Evolutionary conservation across 495 filamentous ascomycete genomes (phyloP).

Genomic region (Emericellopsis terricola): DNA sequence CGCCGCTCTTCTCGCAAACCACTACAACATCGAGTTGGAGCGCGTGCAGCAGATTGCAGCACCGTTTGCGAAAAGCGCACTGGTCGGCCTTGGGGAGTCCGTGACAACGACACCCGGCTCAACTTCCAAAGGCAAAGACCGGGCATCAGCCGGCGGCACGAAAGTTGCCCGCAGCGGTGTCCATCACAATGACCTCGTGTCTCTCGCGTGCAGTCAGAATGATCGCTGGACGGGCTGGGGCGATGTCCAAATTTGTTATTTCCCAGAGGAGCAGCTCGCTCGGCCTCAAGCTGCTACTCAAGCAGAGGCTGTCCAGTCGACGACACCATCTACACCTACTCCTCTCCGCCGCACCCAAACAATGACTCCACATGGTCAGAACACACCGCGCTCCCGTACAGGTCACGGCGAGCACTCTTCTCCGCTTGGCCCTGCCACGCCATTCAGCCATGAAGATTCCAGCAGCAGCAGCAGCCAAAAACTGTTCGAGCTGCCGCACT

Average conservation of each 20-base stretch:
- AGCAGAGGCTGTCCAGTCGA: conserved; percentile 5
- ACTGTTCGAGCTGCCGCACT: conserved; percentile 51
- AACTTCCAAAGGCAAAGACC: conserved; percentile 55
- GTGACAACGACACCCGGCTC: conserved; percentile 26
- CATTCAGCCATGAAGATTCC: conserved; percentile 33
- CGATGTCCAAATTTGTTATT: conserved; percentile 28
- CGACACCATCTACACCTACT: conserved; percentile 22
- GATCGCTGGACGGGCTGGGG: conserved; percentile 29
- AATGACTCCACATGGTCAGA: conserved; percentile 11
- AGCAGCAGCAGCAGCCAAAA: conserved; percentile 29
- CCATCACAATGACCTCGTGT: conserved; percentile 47
- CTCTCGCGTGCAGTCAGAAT: conserved; percentile 40
- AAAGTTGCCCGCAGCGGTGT: no score
- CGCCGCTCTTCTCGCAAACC: conserved; percentile 54
- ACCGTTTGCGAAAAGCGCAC: conserved; percentile 57
- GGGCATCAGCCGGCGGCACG: conserved; percentile 12
- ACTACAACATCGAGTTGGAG: conserved; percentile 91
- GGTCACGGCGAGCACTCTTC: conserved; percentile 5
- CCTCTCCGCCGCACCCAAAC: conserved; percentile 29
- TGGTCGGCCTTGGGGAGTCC: conserved; percentile 18
- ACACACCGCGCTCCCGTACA: conserved; percentile 14
- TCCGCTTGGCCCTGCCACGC: conserved; percentile 9
- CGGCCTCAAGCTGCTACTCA: conserved; percentile 3
- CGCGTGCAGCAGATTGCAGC: conserved; percentile 65
- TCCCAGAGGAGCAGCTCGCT: conserved; percentile 9